phyloP scores from a whole-genome alignment of 345 rosid species.

The Melaleuca alternifolia region DNA sequence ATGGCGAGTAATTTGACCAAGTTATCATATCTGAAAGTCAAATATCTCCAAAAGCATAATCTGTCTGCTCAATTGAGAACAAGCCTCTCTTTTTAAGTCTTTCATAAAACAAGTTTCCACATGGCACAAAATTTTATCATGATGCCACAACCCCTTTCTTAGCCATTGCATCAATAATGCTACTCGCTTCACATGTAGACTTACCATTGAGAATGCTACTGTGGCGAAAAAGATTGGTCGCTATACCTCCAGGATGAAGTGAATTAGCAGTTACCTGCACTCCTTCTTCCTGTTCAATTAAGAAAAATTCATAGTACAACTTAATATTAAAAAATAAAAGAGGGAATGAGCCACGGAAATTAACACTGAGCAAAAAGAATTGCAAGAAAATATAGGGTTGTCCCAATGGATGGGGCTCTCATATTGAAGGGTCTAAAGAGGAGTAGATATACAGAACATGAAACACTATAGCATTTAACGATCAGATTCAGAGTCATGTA shows the following conservation, averaged over 20 bases:
- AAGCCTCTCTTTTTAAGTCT: neutral
- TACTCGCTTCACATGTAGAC: neutral
- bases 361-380: neutral
- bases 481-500: neutral
- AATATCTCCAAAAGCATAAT: neutral
- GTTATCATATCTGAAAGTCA: neutral
- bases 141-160: neutral
- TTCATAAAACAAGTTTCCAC: neutral
- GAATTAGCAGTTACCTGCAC: slow-evolving; percentile 51
- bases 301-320: neutral
- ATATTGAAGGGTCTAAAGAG: neutral
- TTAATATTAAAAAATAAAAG: neutral
- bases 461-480: neutral
- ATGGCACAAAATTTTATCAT: neutral
- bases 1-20: neutral
- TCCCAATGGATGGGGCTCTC: neutral
- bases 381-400: neutral
- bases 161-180: neutral
- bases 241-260: slow-evolving; percentile 61
- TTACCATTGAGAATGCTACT: slow-evolving; percentile 26
- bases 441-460: neutral
- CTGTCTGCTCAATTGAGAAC: neutral
- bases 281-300: slow-evolving; percentile 39
- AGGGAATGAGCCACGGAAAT: neutral
- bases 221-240: slow-evolving; percentile 43